Percentiles rank a stretch among this genome's conserved stretches.
Evolutionary conservation across 495 filamentous ascomycete genomes (phyloP).

Genomic region (Choiromyces venosus): DNA sequence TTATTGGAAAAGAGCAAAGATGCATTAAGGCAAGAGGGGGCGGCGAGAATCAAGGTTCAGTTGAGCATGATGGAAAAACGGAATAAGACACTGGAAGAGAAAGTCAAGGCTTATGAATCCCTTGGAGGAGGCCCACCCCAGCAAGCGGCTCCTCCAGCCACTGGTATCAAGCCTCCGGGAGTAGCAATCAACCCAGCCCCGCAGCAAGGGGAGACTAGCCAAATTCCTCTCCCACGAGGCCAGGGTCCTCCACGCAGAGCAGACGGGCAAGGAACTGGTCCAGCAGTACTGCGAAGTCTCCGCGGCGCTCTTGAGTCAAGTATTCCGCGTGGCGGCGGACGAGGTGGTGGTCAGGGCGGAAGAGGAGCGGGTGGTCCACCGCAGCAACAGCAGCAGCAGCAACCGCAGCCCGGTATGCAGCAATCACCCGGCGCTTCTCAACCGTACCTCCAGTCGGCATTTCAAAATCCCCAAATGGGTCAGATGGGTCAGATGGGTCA

Average conservation of each 20-base stretch:
- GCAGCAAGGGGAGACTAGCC: constrained; percentile 28
- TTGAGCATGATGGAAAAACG: constrained; percentile 77
- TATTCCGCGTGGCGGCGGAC: constrained; percentile 35
- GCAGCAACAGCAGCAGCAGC: not conserved
- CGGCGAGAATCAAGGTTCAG: constrained; percentile 61
- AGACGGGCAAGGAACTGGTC: constrained; percentile 36
- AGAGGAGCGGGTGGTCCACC: constrained; percentile 13
- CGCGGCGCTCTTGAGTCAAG: constrained; percentile 35
- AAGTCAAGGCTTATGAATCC: constrained; percentile 69
- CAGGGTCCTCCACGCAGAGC: constrained; percentile 3
- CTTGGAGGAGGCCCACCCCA: constrained; percentile 47
- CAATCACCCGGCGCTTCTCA: not conserved
- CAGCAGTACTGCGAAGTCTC: constrained; percentile 32
- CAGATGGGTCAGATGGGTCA: not conserved
- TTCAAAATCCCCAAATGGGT: not conserved
- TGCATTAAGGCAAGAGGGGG: constrained; percentile 54
- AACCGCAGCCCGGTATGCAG: not conserved
- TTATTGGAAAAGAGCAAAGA: constrained; percentile 55
- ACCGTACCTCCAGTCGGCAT: not conserved
- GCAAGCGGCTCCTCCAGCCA: constrained; percentile 11
- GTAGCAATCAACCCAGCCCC: constrained; percentile 16
- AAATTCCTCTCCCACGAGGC: constrained; percentile 19
- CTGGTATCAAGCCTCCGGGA: constrained; percentile 28
- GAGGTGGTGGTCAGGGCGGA: constrained; percentile 25
- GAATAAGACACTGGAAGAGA: constrained; percentile 57